Base-by-base conservation (phyloP, 148 eudicot species). In the Heliosperma pusillum region DNA sequence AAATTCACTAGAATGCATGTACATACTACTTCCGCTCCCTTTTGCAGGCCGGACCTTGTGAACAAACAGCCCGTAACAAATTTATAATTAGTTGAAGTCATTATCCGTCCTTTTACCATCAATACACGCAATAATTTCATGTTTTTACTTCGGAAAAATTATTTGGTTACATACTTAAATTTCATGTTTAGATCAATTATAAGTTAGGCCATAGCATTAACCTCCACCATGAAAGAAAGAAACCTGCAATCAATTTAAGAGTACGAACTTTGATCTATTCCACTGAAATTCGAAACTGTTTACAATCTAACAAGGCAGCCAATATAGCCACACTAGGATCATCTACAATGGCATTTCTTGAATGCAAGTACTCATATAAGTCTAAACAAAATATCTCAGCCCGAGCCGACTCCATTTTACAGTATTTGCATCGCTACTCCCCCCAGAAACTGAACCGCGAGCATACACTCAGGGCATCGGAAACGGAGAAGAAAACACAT, bases 331-430 rank as follows among this genome's bases (percentile, higher is more conserved):
- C 53, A 71, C 73, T 58, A 62, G 52, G 77, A 40, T 55, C 55
- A 76, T 80, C 82, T 80, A 80, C 83, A 71, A 76, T 66, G 69
- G 67, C 83, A 72, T 81, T 77, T 73, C 79, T 65, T 25, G 36
- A 70, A 75, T 80, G 79, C 76, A 65, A 59, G 65, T 60, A 29
- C 58, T 81, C 45, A 47, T 16, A 40, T 16, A 40, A 71, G 57
- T 70, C 53, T 76, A 75, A 19, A 76, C 74, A 76, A 66, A 68
- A 71, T 59, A 29, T 63, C 65, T 77, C 47, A 30, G 70, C 77
- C 80, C 74, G 47, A 73, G 55, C 55, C 55, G 55, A 70, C 75
- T 66, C 74, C 74, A 81, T 81, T 72, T 73, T 81, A 77, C 83
- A 81, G 53, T 68, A 81, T 78, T 64, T 73, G 66, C 73, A 67